Conservation (phyloP, 768 basidiomycete genomes). For the Plicaturopsis crispa region DNA sequence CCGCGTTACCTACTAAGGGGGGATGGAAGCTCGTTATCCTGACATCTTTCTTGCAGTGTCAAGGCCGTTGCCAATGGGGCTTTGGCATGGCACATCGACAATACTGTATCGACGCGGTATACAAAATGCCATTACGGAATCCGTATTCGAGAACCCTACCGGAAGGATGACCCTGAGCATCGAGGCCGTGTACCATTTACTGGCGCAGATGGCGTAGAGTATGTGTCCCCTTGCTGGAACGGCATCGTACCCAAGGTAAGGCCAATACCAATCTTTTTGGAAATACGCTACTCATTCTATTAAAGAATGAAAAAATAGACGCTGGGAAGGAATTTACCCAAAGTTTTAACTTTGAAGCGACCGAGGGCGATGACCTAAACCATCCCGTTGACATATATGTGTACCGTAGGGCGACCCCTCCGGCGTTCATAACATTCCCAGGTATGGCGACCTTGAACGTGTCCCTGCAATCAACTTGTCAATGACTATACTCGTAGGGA, state of each 20-base stretch:
- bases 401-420: constrained; percentile 8
- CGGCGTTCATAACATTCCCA: constrained; percentile 8
- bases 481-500: constrained; percentile 1
- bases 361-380: not conserved
- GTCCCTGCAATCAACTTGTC: not conserved
- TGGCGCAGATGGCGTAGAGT: constrained; percentile 4
- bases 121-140: constrained; percentile 20
- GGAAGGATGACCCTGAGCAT: constrained; percentile 8
- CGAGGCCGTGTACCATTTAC: constrained; percentile 4
- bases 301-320: not conserved
- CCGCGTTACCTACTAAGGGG: not conserved
- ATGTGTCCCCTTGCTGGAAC: constrained; percentile 11
- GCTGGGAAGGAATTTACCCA: not conserved
- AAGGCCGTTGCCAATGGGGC: constrained; percentile 24
- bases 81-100: constrained; percentile 19
- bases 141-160: constrained; percentile 4
- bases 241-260: constrained; percentile 17
- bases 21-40: not conserved
- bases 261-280: not conserved
- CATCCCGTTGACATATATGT: constrained; percentile 6
- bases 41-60: constrained; percentile 5
- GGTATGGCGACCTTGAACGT: not conserved
- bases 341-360: not conserved
- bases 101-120: constrained; percentile 15
- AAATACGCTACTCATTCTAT: not conserved